Evolutionary conservation across 306 rosid genomes (phyloP).

Genomic region (Psophocarpus tetragonolobus): DNA sequence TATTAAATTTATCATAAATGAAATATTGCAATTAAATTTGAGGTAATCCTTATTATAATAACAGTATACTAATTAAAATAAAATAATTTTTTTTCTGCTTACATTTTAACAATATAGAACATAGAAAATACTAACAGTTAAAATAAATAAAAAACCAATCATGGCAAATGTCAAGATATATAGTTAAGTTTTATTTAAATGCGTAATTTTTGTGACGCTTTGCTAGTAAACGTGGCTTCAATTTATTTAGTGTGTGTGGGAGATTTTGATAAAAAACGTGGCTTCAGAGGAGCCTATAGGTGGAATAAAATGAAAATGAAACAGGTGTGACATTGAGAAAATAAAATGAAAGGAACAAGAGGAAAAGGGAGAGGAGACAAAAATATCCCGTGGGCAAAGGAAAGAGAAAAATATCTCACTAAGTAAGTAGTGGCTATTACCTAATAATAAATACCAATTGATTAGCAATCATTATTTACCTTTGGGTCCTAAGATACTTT

Average conservation of each 20-base stretch:
- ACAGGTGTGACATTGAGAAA: not conserved
- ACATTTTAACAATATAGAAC: too few species aligned
- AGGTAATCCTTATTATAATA: too few species aligned
- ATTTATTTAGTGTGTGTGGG: too few species aligned
- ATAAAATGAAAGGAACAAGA: not conserved
- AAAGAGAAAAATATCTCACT: constrained; percentile 36
- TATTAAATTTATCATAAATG: too few species aligned
- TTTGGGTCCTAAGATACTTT: constrained; percentile 17
- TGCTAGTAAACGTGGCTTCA: constrained; percentile 31
- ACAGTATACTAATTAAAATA: too few species aligned
- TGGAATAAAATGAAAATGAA: not conserved
- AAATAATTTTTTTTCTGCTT: too few species aligned
- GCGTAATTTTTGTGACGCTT: constrained; percentile 12
- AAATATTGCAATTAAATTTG: too few species aligned
- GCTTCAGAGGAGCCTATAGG: not conserved
- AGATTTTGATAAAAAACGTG: constrained; percentile 23
- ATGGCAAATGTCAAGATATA: too few species aligned
- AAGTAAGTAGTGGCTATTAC: too few species aligned
- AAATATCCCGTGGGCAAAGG: not conserved
- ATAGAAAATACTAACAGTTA: too few species aligned
- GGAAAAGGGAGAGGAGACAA: not conserved
- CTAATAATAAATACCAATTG: not conserved
- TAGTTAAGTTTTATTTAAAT: not conserved
- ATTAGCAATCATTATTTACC: not conserved
- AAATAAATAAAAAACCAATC: too few species aligned